Evolutionary conservation across 805 yeast species (phyloP).

Genomic region (Metschnikowia koreensis): DNA sequence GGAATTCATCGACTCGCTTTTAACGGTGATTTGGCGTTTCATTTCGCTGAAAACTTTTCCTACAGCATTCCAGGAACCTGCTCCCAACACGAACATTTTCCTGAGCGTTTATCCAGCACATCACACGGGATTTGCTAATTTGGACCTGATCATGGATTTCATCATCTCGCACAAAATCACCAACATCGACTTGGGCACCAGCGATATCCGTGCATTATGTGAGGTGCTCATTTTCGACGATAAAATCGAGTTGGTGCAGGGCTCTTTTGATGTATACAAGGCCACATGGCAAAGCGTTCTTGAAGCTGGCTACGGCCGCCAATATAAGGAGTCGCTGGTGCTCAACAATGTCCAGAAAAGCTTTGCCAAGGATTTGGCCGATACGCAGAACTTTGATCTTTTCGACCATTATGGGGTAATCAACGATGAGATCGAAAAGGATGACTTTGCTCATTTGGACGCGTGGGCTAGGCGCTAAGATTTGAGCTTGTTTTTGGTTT

Average conservation of each 20-base stretch:
- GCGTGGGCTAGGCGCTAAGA: conserved; percentile 35
- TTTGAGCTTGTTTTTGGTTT: neutral
- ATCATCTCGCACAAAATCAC: conserved; percentile 72
- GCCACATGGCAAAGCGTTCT: conserved; percentile 83
- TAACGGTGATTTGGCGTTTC: conserved; percentile 85
- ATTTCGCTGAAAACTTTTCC: conserved; percentile 78
- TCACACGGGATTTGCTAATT: conserved; percentile 62
- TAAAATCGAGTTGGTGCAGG: conserved; percentile 61
- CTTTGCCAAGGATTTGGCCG: conserved; percentile 13
- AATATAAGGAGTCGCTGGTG: conserved; percentile 22
- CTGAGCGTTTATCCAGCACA: conserved; percentile 56
- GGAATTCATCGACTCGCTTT: conserved; percentile 82
- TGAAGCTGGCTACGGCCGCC: conserved; percentile 59
- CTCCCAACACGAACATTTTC: conserved; percentile 31
- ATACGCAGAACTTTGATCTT: conserved; percentile 30
- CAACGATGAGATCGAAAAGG: conserved; percentile 34
- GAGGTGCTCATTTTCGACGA: conserved; percentile 88
- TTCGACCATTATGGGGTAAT: conserved; percentile 43
- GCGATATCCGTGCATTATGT: conserved; percentile 78
- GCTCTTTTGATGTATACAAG: conserved; percentile 60
- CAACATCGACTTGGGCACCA: conserved; percentile 69
- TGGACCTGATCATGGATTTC: conserved; percentile 74
- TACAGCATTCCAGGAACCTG: conserved; percentile 53
- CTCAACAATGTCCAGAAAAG: conserved; percentile 13
- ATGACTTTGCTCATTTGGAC: conserved; percentile 48